phyloP scores from a whole-genome alignment of 352 stramenopile genomes.

The Phytopythium cucurbitacearum region DNA sequence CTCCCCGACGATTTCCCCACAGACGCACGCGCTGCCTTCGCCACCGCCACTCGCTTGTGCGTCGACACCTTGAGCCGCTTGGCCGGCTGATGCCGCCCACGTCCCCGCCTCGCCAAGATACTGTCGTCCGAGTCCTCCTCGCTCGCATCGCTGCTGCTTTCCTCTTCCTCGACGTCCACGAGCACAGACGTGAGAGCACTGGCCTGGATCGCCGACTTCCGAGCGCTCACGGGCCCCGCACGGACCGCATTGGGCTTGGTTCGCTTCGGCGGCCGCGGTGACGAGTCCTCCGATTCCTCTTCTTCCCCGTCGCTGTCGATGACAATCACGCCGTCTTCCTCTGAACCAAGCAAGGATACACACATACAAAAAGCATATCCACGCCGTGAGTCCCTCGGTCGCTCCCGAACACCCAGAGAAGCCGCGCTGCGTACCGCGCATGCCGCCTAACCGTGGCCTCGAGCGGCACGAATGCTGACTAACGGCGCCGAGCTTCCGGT shows the following conservation, averaged over 20 bases:
- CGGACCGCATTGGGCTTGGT: neutral
- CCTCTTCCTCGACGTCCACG: constrained; percentile 3
- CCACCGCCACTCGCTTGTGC: constrained; percentile 2
- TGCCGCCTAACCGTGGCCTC: too few relatives aligned
- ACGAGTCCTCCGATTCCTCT: neutral
- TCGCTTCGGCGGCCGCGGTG: neutral
- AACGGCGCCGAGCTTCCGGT: too few relatives aligned
- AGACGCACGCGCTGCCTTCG: constrained; percentile 4
- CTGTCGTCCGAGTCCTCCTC: neutral
- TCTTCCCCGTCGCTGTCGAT: constrained; percentile 2
- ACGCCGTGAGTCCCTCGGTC: too few relatives aligned
- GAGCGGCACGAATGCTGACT: too few relatives aligned
- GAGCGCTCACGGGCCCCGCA: neutral
- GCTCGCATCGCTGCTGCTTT: constrained; percentile 4
- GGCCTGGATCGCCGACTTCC: constrained; percentile 4
- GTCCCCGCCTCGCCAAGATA: neutral
- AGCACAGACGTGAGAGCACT: constrained; percentile 4
- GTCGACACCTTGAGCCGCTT: neutral
- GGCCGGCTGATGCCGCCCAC: neutral
- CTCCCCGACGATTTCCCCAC: too few relatives aligned
- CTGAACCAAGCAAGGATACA: neutral
- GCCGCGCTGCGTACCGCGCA: too few relatives aligned
- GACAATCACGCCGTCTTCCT: constrained; percentile 6
- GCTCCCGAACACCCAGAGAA: too few relatives aligned
- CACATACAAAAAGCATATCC: too few relatives aligned